Evolutionary conservation across 1,284 basidiomycete species (phyloP).

Genomic region (Heterobasidion annosum): DNA sequence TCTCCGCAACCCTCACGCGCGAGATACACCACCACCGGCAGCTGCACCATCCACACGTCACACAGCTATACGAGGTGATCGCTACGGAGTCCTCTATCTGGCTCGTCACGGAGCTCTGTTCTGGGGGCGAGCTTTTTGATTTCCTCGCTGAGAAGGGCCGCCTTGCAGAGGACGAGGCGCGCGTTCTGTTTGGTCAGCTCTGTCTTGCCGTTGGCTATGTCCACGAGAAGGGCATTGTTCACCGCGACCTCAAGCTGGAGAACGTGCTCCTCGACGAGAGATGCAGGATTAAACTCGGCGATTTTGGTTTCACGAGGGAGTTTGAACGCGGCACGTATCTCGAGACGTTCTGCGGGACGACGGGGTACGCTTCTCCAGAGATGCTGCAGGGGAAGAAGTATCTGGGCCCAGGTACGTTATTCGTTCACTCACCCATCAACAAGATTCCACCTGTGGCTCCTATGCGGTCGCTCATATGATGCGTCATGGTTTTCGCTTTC

Average conservation of each 20-base stretch:
- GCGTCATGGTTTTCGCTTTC: too few relatives aligned
- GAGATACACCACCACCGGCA: conserved; percentile 98
- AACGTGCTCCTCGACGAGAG: conserved; percentile 89
- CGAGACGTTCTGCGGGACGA: conserved; percentile 97
- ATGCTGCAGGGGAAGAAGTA: conserved; percentile 90
- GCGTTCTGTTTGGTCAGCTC: conserved; percentile 87
- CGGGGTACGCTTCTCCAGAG: conserved; percentile 92
- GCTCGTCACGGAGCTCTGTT: conserved; percentile 96
- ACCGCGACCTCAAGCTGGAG: conserved; percentile 94
- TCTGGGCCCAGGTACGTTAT: conserved; percentile 68
- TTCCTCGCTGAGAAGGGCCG: conserved; percentile 94
- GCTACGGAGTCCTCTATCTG: conserved; percentile 93
- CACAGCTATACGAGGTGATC: conserved; percentile 96
- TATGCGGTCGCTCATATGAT: too few relatives aligned
- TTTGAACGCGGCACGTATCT: conserved; percentile 79
- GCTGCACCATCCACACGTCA: conserved; percentile 90
- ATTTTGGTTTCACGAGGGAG: conserved; percentile 96
- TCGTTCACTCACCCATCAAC: not conserved
- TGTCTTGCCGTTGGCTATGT: conserved; percentile 92
- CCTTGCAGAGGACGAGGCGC: conserved; percentile 75
- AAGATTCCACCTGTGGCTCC: too few relatives aligned
- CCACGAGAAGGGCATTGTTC: conserved; percentile 86
- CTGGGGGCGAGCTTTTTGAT: conserved; percentile 95
- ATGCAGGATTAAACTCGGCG: conserved; percentile 84
- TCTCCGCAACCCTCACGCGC: conserved; percentile 84